A percentile compares a stretch with the other conserved stretches of the same genome.
Conservation (phyloP, 2,329 filamentous ascomycete genomes). For the Xylariaceae sp. region DNA sequence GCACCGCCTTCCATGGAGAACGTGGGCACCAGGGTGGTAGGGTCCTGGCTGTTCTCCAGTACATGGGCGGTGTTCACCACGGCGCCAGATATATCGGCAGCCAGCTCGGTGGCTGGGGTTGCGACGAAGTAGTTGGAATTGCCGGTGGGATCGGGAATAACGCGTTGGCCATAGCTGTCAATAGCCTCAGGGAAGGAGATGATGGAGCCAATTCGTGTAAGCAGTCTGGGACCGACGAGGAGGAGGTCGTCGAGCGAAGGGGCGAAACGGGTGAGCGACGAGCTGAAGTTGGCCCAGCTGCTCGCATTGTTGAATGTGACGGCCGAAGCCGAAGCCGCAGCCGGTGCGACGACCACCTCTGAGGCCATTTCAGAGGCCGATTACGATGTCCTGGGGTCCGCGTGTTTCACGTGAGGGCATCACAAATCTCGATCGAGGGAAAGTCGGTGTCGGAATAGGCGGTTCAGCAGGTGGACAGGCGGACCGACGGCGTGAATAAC, state of each 20-base stretch:
- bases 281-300: conserved; percentile 49
- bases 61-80: conserved; percentile 38
- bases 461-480: not conserved
- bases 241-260: conserved; percentile 65
- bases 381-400: not conserved
- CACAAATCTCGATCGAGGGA: not conserved
- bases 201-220: conserved; percentile 57
- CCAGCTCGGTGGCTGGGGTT: conserved; percentile 42
- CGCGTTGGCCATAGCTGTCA: conserved; percentile 54
- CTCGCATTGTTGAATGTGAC: conserved; percentile 38
- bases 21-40: conserved; percentile 39
- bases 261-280: conserved; percentile 52
- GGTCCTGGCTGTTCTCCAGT: conserved; percentile 39
- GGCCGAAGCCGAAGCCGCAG: conserved; percentile 29
- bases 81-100: conserved; percentile 36
- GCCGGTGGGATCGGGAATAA: conserved; percentile 31
- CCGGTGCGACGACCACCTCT: conserved; percentile 27
- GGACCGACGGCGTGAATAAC: not conserved
- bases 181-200: conserved; percentile 55
- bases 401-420: not conserved
- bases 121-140: conserved; percentile 43
- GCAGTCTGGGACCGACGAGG: conserved; percentile 63
- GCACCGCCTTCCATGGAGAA: conserved; percentile 52
- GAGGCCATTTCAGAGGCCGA: conserved; percentile 26
- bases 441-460: too few species aligned